These are phyloP conservation scores for Backusella tarrabulga DNA, from an alignment of 192 early-diverging fungal species.

Conservation along the genomic window DNA sequence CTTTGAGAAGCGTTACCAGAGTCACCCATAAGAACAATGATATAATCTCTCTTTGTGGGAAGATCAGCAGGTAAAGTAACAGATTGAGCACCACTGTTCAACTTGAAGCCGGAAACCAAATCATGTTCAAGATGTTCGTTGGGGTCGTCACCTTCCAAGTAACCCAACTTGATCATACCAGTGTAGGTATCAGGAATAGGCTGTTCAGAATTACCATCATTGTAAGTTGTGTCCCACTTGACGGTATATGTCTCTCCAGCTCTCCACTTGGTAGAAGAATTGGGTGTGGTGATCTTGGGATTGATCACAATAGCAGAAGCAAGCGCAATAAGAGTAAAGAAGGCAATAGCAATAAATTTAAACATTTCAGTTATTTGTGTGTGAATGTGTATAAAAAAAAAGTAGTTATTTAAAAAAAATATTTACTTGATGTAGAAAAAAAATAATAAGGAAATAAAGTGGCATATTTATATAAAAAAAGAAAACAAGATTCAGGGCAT, in stretches of 20 bases:
- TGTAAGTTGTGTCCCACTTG: conserved; percentile 11
- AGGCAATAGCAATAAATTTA: neutral
- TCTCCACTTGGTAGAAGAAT: conserved; percentile 17
- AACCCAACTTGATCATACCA: conserved; percentile 23
- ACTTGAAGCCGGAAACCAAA: conserved; percentile 15
- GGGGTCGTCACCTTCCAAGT: conserved; percentile 5
- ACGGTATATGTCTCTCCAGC: conserved; percentile 18
- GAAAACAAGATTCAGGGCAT: neutral
- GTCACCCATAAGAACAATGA: conserved; percentile 28
- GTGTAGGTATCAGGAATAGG: conserved; percentile 22
- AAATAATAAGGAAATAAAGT: neutral
- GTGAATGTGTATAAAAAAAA: neutral
- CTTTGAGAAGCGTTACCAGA: conserved; percentile 24
- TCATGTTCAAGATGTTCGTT: conserved; percentile 24
- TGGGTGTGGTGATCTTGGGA: conserved; percentile 10
- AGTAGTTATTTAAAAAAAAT: neutral
- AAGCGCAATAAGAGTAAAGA: neutral
- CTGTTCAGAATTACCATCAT: neutral
- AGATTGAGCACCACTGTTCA: conserved; percentile 13
- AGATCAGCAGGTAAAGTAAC: conserved; percentile 15
- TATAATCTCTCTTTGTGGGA: conserved; percentile 14
- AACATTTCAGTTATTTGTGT: neutral
- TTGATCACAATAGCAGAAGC: conserved; percentile 8
- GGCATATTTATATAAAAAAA: neutral
- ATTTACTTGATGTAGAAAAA: neutral